A percentile compares a stretch with the other conserved stretches of the same genome.
phyloP scores from a whole-genome alignment of 805 yeast genomes.

The Candida sonorensis region DNA sequence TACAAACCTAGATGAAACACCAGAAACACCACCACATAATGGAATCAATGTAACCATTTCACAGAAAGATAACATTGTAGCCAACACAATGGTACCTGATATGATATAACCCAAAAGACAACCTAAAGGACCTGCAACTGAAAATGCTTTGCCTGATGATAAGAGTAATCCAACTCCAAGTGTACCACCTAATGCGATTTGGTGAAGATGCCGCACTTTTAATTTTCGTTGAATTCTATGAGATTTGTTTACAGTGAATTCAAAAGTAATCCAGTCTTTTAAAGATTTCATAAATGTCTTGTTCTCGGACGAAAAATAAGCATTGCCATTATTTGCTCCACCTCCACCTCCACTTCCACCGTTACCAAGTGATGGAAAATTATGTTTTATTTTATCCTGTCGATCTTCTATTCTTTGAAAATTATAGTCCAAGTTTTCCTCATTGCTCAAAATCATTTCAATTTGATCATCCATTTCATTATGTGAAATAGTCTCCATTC shows the following conservation, averaged over 20 bases:
- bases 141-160: constrained; percentile 65
- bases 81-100: constrained; percentile 58
- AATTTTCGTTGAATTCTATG: constrained; percentile 48
- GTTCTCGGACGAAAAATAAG: no score
- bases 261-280: constrained; percentile 2
- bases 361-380: neutral
- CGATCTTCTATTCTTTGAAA: constrained; percentile 16
- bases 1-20: constrained; percentile 66
- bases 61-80: constrained; percentile 69
- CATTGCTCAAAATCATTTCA: constrained; percentile 24
- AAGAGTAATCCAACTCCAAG: constrained; percentile 70
- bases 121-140: constrained; percentile 74
- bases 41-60: constrained; percentile 79
- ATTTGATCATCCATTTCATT: constrained; percentile 12
- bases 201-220: constrained; percentile 61
- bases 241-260: constrained; percentile 13
- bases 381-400: constrained; percentile 8
- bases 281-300: no score
- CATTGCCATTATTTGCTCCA: no score
- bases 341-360: neutral
- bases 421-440: constrained; percentile 25
- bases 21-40: constrained; percentile 72
- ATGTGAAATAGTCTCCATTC: constrained; percentile 1
- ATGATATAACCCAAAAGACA: constrained; percentile 59
- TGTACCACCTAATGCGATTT: constrained; percentile 75